Base-by-base conservation (phyloP, 306 rosid genomes). In the Sindora glabra region DNA sequence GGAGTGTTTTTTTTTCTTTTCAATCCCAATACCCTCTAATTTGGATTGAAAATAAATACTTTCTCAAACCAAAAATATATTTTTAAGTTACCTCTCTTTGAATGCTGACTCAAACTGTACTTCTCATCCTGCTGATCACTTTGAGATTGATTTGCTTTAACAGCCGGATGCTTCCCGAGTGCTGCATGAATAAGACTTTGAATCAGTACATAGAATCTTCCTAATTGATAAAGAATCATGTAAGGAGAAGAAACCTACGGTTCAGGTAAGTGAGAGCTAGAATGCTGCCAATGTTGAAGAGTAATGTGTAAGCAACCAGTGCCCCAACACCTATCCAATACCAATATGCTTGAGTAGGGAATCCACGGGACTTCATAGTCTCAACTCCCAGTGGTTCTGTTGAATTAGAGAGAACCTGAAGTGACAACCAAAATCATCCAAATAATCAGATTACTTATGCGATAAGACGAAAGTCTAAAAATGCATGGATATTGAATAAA, bases 331-430 rank as follows among this genome's bases (percentile, higher is more conserved):
- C 67, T 19, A 73, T 59, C 78, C 78, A 73, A 45, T 73, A 73
- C 73, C 69, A 66, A 9, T 56, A 18, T 17, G 71, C 25, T 22
- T 75, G 27, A 7, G 78, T 69, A 21, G 71, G 76, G 72, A 79
- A 78, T 26, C 78, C 88, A 0, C 82, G 79, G 9, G 84, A 75
- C 54, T 66, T 52, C 55, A 79, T 26, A 48, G 79, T 68, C 40
- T 53, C 58, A 22, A 82, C 13, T 25, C 85, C 88, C 18, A 82
- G 21, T 5, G 78, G 65, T 37, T 64, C 57, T 0, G 36, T 63
- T 52, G 82, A 72, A 64, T 59, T 64, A 0, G 79, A 77, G 22
- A 72, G 72, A 41, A 71, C 61, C 87, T 78, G 53, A n/a, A n/a
- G n/a, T 33, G 45, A 78, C 25, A 11, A 18, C 17, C 68, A 41